Base-by-base conservation (phyloP, 2,329 filamentous ascomycete species). In the Leptographium galeiforme region DNA sequence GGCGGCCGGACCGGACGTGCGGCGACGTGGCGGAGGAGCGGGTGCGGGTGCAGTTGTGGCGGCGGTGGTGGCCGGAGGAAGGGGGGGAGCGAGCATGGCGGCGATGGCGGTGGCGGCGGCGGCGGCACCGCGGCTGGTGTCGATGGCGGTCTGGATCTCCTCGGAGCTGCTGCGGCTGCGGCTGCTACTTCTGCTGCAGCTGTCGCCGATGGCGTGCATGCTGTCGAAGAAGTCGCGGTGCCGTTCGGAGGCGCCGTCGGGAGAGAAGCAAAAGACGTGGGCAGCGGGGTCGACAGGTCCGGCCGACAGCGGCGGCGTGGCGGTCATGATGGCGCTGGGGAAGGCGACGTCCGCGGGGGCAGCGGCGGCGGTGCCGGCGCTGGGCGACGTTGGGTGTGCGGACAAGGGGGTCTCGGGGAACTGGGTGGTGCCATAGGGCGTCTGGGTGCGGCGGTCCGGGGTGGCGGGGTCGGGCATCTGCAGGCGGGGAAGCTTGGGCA, bases 231-330 rank as follows among this genome's bases (percentile, higher is more conserved):
- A 48, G n/a, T 38, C 46, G 33, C 25, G 44, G 25, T 34, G 33
- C 7, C 32, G 48, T 19, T 49, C 48, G 25, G 39, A 19, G 25
- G 30, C 58, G 44, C 61, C 59, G 38, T 55, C 53, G 1, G 57
- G 52, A 19, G 60, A 68, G 57, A 78, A 78, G 45, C 68, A 70
- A 57, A 78, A 79, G n/a, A 70, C 63, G 13, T 63, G 64, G 18
- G 43, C 36, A 30, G 63, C 63, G 41, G 68, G 58, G 14, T 79
- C 76, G n/a, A 70, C 63, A 11, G 70, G 66, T 1, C 73, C 75
- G 5, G 77, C 78, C 14, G 77, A 81, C 51, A 80, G 62, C 3
- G 78, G 78, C 32, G 78, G 77, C 5, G 77, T 80, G n/a, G 76
- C 72, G 2, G 77, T 79, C 75, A 80, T 78, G 53, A 71, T 70